These are phyloP conservation scores for Magnaporthiopsis rhizophila DNA, from an alignment of 2,329 filamentous ascomycete species.

Conservation along the genomic window DNA sequence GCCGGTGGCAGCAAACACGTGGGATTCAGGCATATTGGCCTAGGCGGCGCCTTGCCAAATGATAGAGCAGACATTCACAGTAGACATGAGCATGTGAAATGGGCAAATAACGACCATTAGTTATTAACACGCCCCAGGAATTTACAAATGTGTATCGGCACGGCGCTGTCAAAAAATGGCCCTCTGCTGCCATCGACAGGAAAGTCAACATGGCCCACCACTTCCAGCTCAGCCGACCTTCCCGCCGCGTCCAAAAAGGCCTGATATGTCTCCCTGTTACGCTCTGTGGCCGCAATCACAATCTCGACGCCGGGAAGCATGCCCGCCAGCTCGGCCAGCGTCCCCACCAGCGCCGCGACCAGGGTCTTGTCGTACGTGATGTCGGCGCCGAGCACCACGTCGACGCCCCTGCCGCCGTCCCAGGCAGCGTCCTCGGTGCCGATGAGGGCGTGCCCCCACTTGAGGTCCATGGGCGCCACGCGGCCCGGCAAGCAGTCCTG, in stretches of 20 bases:
- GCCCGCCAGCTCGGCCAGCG: constrained; percentile 53
- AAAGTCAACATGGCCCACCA: constrained; percentile 31
- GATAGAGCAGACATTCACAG: too few relatives aligned
- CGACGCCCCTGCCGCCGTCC: constrained; percentile 39
- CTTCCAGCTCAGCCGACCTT: constrained; percentile 34
- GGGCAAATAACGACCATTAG: background rate
- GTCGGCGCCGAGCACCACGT: constrained; percentile 68
- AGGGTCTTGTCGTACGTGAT: constrained; percentile 65
- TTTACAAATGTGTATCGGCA: constrained; percentile 48
- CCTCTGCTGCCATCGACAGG: constrained; percentile 42
- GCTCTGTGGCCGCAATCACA: constrained; percentile 61
- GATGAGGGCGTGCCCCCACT: constrained; percentile 55
- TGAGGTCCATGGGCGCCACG: constrained; percentile 46
- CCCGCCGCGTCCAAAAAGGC: constrained; percentile 53
- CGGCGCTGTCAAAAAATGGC: constrained; percentile 56
- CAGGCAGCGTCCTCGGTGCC: constrained; percentile 48
- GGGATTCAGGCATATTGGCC: too few relatives aligned
- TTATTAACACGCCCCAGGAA: constrained; percentile 1
- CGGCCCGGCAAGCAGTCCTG: constrained; percentile 30
- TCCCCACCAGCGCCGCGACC: constrained; percentile 56
- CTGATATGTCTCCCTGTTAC: constrained; percentile 62
- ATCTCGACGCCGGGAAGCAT: constrained; percentile 48
- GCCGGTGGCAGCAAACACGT: too few relatives aligned
- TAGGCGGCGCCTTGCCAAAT: too few relatives aligned
- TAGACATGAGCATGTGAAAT: too few relatives aligned